These are phyloP conservation scores for Stephania japonica DNA, from an alignment of 164 flowering plant genomes.

Conservation along the genomic window DNA sequence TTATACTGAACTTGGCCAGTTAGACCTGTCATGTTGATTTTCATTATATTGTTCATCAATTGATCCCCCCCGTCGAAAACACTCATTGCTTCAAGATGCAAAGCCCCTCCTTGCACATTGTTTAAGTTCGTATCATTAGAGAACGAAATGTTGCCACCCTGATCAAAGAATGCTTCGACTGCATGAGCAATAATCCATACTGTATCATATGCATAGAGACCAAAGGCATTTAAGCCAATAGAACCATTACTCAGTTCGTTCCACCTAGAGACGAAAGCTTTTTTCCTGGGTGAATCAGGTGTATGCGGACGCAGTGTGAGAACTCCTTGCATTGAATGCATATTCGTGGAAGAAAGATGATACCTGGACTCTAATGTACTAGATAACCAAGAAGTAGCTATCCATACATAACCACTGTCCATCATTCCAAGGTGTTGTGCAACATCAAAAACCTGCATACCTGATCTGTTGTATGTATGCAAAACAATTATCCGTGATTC, in stretches of 20 bases:
- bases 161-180: constrained; percentile 17
- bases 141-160: constrained; percentile 19
- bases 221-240: constrained; percentile 21
- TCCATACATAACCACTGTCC: constrained; percentile 38
- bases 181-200: constrained; percentile 27
- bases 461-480: constrained; percentile 22
- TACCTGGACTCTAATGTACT: constrained; percentile 22
- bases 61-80: constrained; percentile 20
- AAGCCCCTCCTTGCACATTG: constrained; percentile 3
- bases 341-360: constrained; percentile 6
- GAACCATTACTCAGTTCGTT: constrained; percentile 15
- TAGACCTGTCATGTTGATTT: constrained; percentile 19
- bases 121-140: constrained; percentile 19
- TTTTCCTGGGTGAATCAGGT: constrained; percentile 15
- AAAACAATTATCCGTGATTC: constrained; percentile 33
- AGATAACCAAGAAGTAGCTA: constrained; percentile 37
- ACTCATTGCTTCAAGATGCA: constrained; percentile 21
- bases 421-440: constrained; percentile 32
- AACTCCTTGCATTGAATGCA: constrained; percentile 18
- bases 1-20: constrained; percentile 52
- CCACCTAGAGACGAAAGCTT: constrained; percentile 16
- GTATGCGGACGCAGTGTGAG: constrained; percentile 21
- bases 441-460: constrained; percentile 22
- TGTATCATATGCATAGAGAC: constrained; percentile 26
- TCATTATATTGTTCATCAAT: constrained; percentile 15